Percentiles rank a stretch among this genome's conserved stretches.
Conservation (phyloP, 2,329 filamentous ascomycete species). For the Fusarium fracticaudum region DNA sequence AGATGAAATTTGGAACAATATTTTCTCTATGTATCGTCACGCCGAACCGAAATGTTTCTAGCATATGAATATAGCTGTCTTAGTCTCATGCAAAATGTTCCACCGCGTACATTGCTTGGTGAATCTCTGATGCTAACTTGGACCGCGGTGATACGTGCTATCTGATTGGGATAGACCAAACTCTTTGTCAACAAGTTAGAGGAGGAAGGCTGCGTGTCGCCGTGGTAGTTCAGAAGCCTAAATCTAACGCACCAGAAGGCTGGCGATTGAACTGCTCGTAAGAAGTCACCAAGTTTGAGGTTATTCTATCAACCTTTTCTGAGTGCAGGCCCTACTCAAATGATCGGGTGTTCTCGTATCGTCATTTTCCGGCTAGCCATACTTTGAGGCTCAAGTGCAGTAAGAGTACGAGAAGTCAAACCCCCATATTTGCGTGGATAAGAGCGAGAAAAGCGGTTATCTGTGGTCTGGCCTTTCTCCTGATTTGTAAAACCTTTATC, state of each 20-base stretch:
- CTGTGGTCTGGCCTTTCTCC: not conserved
- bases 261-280: fast-evolving
- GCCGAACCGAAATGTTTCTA: too few species aligned
- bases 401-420: not conserved
- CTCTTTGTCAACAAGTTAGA: not conserved
- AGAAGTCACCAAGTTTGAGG: not conserved
- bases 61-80: not conserved
- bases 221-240: not conserved
- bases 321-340: fast-evolving
- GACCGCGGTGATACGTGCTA: not conserved
- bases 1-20: too few species aligned
- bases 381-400: too few species aligned
- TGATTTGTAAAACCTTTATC: not conserved
- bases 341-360: not conserved
- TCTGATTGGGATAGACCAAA: not conserved
- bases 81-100: too few species aligned
- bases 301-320: too few species aligned
- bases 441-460: too few species aligned
- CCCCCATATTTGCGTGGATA: too few species aligned
- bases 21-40: too few species aligned
- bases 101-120: too few species aligned
- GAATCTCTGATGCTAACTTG: too few species aligned
- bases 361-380: not conserved
- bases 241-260: not conserved
- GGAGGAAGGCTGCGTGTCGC: not conserved